phyloP scores from a whole-genome alignment of 2,329 filamentous ascomycete genomes.

The Exophiala bonariae region DNA sequence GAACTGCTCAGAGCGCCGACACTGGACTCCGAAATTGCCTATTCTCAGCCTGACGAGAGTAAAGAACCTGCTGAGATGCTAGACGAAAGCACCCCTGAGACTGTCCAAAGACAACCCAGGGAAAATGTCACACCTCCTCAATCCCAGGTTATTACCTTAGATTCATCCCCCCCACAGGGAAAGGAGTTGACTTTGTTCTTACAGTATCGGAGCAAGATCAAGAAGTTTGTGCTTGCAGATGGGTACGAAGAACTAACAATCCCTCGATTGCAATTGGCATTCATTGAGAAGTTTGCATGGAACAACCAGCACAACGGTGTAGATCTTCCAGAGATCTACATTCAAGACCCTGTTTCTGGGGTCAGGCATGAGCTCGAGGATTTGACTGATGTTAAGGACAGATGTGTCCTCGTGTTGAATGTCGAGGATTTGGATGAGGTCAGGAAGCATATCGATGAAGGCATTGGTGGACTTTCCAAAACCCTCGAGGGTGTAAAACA shows the following conservation, averaged over 20 bases:
- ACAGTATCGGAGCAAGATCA: slow-evolving; percentile 29
- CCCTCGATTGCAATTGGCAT: slow-evolving; percentile 85
- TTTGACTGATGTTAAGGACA: slow-evolving; percentile 86
- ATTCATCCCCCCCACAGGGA: slow-evolving; percentile 69
- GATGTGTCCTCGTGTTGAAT: slow-evolving; percentile 92
- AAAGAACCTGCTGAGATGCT: slow-evolving; percentile 11
- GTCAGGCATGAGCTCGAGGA: slow-evolving; percentile 97
- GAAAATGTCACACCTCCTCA: slow-evolving; percentile 38
- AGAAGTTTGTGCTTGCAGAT: slow-evolving; percentile 29
- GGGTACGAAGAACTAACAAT: slow-evolving; percentile 83
- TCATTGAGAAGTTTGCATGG: slow-evolving; percentile 99
- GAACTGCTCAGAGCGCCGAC: slow-evolving; percentile 36
- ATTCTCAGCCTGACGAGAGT: slow-evolving; percentile 25
- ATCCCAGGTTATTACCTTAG: slow-evolving; percentile 57
- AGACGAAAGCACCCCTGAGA: slow-evolving; percentile 15
- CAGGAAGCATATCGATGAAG: slow-evolving; percentile 93
- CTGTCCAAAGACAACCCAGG: slow-evolving; percentile 13
- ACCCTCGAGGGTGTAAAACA: slow-evolving; percentile 85
- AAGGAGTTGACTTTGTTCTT: slow-evolving; percentile 88
- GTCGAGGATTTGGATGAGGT: slow-evolving; percentile 93
- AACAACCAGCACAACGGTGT: slow-evolving; percentile 92
- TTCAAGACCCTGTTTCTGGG: slow-evolving; percentile 92
- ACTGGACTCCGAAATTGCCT: slow-evolving; percentile 34
- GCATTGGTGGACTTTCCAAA: slow-evolving; percentile 74
- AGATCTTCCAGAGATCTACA: slow-evolving; percentile 95